A percentile compares a stretch with the other conserved stretches of the same genome.
These are phyloP conservation scores for Avena eriantha DNA, from an alignment of 176 grass and related monocot species.

Conservation along the genomic window DNA sequence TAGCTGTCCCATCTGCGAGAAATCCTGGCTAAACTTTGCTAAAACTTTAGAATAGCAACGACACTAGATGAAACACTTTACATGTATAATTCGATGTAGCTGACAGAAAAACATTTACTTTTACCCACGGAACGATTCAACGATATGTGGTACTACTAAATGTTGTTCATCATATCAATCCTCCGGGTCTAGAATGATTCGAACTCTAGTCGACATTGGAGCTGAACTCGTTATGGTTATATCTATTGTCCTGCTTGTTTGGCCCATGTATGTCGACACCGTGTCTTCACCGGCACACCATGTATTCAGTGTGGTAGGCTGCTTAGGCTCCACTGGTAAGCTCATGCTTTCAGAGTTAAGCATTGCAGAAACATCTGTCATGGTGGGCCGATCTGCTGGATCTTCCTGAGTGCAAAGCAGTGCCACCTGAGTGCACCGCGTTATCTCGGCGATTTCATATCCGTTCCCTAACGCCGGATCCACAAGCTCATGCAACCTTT, in stretches of 20 bases:
- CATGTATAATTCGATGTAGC: background rate
- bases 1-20: too few species aligned
- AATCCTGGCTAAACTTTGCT: too few species aligned
- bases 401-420: slow-evolving; percentile 61
- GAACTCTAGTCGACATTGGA: slow-evolving; percentile 32
- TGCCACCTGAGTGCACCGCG: slow-evolving; percentile 42
- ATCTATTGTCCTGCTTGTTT: slow-evolving; percentile 43
- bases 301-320: background rate
- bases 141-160: background rate
- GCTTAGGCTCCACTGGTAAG: slow-evolving; percentile 30
- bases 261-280: background rate
- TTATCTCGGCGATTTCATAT: slow-evolving; percentile 22
- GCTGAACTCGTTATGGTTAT: slow-evolving; percentile 42
- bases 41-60: too few species aligned
- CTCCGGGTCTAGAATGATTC: slow-evolving; percentile 11
- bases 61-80: background rate
- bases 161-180: background rate
- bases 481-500: slow-evolving; percentile 43
- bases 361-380: slow-evolving; percentile 42
- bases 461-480: slow-evolving; percentile 35
- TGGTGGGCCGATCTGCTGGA: slow-evolving; percentile 45
- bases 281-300: background rate
- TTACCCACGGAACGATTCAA: too few species aligned
- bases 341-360: slow-evolving; percentile 43
- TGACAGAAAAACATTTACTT: too few species aligned